Evolutionary conservation across 805 yeast species (phyloP).

Genomic region (Nakazawaea holstii): DNA sequence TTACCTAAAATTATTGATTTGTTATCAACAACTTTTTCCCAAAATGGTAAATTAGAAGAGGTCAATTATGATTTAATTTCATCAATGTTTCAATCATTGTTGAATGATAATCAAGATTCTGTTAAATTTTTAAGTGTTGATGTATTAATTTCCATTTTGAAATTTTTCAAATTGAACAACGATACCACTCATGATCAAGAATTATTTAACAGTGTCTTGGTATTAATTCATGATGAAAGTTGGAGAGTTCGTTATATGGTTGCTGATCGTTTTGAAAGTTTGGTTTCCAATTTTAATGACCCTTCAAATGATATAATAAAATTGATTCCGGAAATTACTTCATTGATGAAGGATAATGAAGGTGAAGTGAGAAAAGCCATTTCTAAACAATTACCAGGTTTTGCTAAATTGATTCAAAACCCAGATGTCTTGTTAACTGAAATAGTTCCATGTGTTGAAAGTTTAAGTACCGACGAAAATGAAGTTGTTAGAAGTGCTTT

Average conservation of each 20-base stretch:
- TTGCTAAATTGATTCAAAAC: constrained; percentile 44
- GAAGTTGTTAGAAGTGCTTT: constrained; percentile 92
- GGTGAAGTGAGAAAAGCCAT: constrained; percentile 96
- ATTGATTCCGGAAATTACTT: constrained; percentile 65
- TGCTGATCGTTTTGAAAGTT: constrained; percentile 82
- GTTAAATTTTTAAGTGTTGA: constrained; percentile 89
- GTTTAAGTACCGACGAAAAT: constrained; percentile 82
- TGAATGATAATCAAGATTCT: constrained; percentile 88
- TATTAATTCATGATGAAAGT: constrained; percentile 79
- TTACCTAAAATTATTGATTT: constrained; percentile 70
- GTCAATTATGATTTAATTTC: constrained; percentile 73
- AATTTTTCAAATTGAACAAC: constrained; percentile 53
- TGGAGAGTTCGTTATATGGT: constrained; percentile 99
- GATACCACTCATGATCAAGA: constrained; percentile 59
- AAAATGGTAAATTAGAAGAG: constrained; percentile 41
- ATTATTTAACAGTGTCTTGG: constrained; percentile 58
- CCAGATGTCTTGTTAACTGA: constrained; percentile 50
- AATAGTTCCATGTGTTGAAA: constrained; percentile 78
- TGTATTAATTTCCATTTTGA: constrained; percentile 75
- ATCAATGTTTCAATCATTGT: constrained; percentile 75
- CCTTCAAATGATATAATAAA: constrained; percentile 49
- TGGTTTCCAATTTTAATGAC: constrained; percentile 60
- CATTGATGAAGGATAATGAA: constrained; percentile 84
- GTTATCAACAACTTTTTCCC: constrained; percentile 28
- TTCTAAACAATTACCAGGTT: constrained; percentile 84